phyloP scores from a whole-genome alignment of 345 rosid species.

The Schrenkiella parvula region DNA sequence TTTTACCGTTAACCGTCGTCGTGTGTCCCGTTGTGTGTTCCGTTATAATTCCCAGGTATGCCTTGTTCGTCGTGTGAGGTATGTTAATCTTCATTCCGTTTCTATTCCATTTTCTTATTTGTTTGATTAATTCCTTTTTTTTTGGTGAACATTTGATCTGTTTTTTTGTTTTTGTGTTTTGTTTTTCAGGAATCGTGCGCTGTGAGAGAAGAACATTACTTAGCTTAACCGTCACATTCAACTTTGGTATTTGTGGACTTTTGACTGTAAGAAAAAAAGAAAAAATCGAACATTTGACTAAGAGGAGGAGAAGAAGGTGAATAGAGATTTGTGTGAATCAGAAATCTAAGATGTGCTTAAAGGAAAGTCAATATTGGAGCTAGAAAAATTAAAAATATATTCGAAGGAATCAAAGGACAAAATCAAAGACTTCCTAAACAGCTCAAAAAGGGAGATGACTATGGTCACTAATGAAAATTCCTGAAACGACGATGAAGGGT shows the following conservation, averaged over 20 bases:
- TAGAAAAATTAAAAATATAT: too few relatives aligned
- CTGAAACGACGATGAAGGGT: background rate
- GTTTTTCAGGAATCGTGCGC: conserved; percentile 9
- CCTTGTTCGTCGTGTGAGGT: conserved; percentile 33
- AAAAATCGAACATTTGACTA: conserved; percentile 6
- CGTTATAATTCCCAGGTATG: conserved; percentile 15
- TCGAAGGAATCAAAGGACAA: background rate
- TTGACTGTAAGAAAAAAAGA: background rate
- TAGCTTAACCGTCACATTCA: background rate
- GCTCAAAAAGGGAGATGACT: background rate
- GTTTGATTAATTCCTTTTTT: background rate
- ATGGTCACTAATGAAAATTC: background rate
- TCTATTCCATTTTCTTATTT: background rate
- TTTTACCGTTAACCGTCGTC: conserved; percentile 15
- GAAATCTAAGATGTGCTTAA: too few relatives aligned
- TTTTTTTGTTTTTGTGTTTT: background rate
- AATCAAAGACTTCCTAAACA: background rate
- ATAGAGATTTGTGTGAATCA: too few relatives aligned
- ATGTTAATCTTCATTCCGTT: background rate
- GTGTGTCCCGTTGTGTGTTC: background rate
- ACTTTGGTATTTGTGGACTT: conserved; percentile 4
- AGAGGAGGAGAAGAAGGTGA: background rate
- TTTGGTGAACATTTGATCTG: conserved; percentile 10
- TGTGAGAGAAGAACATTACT: background rate
- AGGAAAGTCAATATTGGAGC: too few relatives aligned